Base-by-base conservation (phyloP, 495 filamentous ascomycete genomes). In the Astrocystis sublimbata region DNA sequence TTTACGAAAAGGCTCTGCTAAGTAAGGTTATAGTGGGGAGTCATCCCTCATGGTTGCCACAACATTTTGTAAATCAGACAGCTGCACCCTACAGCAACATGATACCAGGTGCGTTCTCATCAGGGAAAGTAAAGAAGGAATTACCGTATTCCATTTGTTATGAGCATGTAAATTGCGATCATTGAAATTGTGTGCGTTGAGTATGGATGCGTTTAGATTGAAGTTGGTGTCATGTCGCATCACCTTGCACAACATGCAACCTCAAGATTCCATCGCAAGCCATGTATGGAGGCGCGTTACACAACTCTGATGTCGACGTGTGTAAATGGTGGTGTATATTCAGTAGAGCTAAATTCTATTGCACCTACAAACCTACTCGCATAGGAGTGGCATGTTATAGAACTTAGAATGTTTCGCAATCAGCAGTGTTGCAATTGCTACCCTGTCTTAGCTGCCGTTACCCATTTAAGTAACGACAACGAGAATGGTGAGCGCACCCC, bases 271-370 rank as follows among this genome's bases (percentile, higher is more conserved):
- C n/a, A 33, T 41, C 7, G 36, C 24, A 23, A 24, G 26, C 17
- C 33, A 56, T 10, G 23, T 9, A 50, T 8, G 46, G 5, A 41
- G 35, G 21, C 46, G 42, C 6, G 28, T 31, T 19, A 50, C 42
- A 19, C 43, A 13, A 49, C 31, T 60, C 43, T 50, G 31, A 60
- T 50, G 43, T 60, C 57, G 43, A 31, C 57, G n/a, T n/a, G n/a
- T 49, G 30, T 30, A 30, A 40, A 60, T 45, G 46, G 41, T 33
- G 40, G n/a, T 35, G 12, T 40, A 35, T 45, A n/a, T 2, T 57
- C 17, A 45, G 12, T 43, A 9, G 42, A n/a, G 7, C 24, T 56
- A 23, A 6, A 28, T 10, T 42, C 21, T 6, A 8, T 19, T 30
- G 35, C 10, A 10, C 30, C 15, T 40, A 42, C 35, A n/a, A n/a